Evolutionary conservation across 305 asterid genomes (phyloP).

Genomic region (Fraxinus velutina): DNA sequence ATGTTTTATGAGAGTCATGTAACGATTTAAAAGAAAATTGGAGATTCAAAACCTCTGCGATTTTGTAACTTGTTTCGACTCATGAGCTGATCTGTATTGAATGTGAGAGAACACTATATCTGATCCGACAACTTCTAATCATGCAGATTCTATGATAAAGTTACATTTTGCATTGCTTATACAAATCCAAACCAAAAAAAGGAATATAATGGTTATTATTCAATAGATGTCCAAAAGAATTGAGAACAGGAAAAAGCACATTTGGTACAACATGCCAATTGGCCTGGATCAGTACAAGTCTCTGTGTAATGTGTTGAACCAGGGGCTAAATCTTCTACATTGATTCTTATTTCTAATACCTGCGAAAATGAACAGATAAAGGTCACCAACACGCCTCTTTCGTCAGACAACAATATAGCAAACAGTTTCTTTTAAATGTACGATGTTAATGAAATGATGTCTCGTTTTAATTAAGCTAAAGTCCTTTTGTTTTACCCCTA

Average conservation of each 20-base stretch:
- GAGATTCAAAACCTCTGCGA: neutral
- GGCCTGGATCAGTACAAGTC: neutral
- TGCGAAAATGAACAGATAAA: constrained; percentile 6
- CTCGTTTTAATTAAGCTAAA: neutral
- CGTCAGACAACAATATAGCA: neutral
- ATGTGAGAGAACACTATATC: neutral
- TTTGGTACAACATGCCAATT: constrained; percentile 17
- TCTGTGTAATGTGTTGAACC: constrained; percentile 14
- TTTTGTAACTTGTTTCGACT: neutral
- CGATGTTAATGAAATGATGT: neutral
- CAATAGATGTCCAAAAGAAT: constrained; percentile 7
- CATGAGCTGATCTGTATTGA: neutral
- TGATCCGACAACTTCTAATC: neutral
- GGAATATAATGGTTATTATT: constrained; percentile 15
- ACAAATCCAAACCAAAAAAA: neutral
- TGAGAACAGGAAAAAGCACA: constrained; percentile 3
- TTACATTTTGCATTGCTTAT: constrained; percentile 28
- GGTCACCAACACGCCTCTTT: neutral
- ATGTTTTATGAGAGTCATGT: neutral
- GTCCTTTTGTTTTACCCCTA: neutral
- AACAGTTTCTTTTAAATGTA: neutral
- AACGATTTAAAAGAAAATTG: neutral
- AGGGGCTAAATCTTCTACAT: constrained; percentile 21
- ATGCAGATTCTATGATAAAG: constrained; percentile 19
- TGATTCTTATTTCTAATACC: constrained; percentile 23